Evolutionary conservation across 202 grass and related monocot genomes (phyloP).

Genomic region (Zizania palustris): DNA sequence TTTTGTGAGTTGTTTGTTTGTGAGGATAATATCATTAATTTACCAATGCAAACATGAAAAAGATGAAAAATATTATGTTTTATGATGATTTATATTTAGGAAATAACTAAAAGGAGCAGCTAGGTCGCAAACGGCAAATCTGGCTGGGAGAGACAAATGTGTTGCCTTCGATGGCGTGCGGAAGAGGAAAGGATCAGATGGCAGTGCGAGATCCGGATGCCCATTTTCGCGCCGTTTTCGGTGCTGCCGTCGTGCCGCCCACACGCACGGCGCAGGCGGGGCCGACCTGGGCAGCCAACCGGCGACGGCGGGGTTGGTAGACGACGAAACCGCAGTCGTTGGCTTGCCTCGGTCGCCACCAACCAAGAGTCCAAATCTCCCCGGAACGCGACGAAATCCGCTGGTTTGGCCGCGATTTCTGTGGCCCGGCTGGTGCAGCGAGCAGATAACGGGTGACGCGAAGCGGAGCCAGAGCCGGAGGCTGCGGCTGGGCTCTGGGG

Average conservation of each 20-base stretch:
- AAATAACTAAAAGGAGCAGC: too few relatives aligned
- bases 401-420: conserved; percentile 22
- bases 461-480: not conserved
- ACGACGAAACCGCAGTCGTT: conserved; percentile 30
- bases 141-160: not conserved
- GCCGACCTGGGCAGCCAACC: too few relatives aligned
- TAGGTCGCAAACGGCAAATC: too few relatives aligned
- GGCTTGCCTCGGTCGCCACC: conserved; percentile 19
- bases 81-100: too few relatives aligned
- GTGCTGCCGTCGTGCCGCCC: not conserved
- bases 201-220: conserved; percentile 9
- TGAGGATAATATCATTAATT: too few relatives aligned
- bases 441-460: conserved; percentile 34
- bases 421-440: conserved; percentile 25
- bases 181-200: not conserved
- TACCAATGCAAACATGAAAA: too few relatives aligned
- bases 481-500: not conserved
- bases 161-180: not conserved
- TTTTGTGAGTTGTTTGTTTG: not conserved
- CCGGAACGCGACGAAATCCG: conserved; percentile 1
- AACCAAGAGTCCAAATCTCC: not conserved
- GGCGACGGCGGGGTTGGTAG: not conserved
- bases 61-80: too few relatives aligned
- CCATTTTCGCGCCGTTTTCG: not conserved
- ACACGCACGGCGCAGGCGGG: not conserved